Evolutionary conservation across 352 stramenopile genomes (phyloP), one percentile per base, ranked within the genome.

Genomic region (Phytophthora fragariae): DNA sequence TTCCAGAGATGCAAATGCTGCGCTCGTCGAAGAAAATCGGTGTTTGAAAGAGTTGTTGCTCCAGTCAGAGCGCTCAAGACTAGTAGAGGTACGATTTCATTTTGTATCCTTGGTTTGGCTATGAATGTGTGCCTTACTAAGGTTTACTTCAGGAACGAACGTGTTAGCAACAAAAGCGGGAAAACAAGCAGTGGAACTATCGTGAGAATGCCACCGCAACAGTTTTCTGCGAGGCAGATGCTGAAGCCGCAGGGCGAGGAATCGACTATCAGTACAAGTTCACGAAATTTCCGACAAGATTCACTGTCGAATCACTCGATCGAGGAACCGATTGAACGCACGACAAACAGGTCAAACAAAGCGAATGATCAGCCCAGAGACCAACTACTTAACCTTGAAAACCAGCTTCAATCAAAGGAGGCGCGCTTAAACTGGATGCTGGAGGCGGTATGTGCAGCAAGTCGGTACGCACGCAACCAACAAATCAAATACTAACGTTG

Each of bases 361-460:
- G 50, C 55, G 9, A 66, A 58, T 19, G 67, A 77, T 5, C 53
- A 69, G n/a, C 63, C 67, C 10, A 66, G 63, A 57, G 70, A 83
- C 47, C 73, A 86, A n/a, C 65, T 88, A 14, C 72, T 63, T 29
- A 79, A 9, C 4, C 76, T 92, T 10, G 77, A 91, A 41, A 86
- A 37, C 41, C 72, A 79, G 21, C 74, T 92, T 15, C 82, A 91
- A 33, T 82, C 77, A 55, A 88, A 90, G 54, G 83, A 92, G 62
- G 82, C 79, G 21, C 79, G 75, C 17, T 76, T 92, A 7, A 88
- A 92, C 65, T 90, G 80, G 83, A 92, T 92, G 82, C 72, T 92
- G 0, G 85, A 92, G 66, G 84, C 82, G 33, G 84, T 92, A 78
- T 12, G 74, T 58, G 15, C n/a, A n/a, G 10, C 19, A 41, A 9